Evolutionary conservation across 768 basidiomycete species (phyloP).

Genomic region (Calocera viscosa): DNA sequence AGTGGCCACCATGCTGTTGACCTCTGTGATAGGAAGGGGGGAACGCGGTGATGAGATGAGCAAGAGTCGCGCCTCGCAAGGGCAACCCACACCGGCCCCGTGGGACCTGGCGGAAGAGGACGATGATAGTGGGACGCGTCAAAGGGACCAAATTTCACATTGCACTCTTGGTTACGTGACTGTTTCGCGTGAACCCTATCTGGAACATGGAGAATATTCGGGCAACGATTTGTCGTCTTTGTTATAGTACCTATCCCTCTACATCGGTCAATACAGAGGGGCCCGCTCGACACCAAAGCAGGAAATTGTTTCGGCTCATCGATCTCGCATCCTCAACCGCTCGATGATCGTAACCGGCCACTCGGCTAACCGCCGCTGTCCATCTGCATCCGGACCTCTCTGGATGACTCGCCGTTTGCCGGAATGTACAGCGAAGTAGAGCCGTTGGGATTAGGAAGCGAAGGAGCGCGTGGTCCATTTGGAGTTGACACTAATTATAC

Average conservation of each 20-base stretch:
- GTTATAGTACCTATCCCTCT: too few species aligned
- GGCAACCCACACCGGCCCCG: not conserved
- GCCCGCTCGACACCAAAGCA: too few species aligned
- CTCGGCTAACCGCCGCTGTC: not conserved
- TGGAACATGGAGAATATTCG: too few species aligned
- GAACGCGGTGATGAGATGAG: not conserved
- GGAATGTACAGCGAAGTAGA: not conserved
- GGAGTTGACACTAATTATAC: not conserved
- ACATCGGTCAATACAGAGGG: too few species aligned
- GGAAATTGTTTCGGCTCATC: not conserved
- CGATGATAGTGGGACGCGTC: conserved; percentile 1
- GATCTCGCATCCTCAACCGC: not conserved
- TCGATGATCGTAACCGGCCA: not conserved
- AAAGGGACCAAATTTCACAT: conserved; percentile 7
- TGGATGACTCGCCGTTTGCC: not conserved
- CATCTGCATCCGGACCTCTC: not conserved
- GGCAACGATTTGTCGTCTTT: too few species aligned
- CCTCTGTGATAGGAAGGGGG: not conserved
- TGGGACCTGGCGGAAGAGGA: not conserved
- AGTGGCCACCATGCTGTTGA: not conserved
- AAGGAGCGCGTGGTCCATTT: not conserved
- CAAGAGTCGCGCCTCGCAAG: not conserved
- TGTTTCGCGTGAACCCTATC: conserved; percentile 3
- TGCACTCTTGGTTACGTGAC: conserved; percentile 4
- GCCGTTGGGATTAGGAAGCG: not conserved